Evolutionary conservation across 2,329 filamentous ascomycete species (phyloP).

Genomic region (Arthrocladium fulminans): DNA sequence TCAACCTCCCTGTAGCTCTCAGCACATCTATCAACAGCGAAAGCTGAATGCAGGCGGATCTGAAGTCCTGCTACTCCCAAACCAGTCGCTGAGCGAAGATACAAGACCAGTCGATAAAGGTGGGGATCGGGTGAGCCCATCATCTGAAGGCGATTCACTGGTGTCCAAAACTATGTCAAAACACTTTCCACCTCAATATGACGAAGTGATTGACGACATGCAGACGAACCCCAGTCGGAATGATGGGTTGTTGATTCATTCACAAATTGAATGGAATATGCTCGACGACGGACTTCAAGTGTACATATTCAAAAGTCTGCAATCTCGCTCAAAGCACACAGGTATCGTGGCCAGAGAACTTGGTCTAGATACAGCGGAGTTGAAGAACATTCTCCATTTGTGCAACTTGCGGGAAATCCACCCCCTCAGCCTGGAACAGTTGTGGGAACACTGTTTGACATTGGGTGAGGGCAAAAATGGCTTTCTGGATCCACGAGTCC

Average conservation of each 20-base stretch:
- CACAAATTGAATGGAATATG: slow-evolving; percentile 1
- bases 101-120: neutral
- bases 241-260: no score
- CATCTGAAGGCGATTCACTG: neutral
- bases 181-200: neutral
- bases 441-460: slow-evolving; percentile 5
- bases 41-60: neutral
- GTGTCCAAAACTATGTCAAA: neutral
- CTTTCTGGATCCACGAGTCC: slow-evolving; percentile 12
- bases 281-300: slow-evolving; percentile 6
- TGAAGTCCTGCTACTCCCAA: no score
- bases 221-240: neutral
- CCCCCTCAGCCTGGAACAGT: slow-evolving; percentile 1
- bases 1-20: neutral
- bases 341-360: neutral
- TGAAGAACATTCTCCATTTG: neutral
- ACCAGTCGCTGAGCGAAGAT: no score
- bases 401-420: slow-evolving; percentile 2
- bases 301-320: slow-evolving; percentile 4
- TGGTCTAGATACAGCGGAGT: slow-evolving; percentile 1
- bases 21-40: neutral
- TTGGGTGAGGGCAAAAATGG: neutral
- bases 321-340: neutral
- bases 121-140: neutral
- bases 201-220: neutral